Percentiles rank a stretch among this genome's conserved stretches.
Evolutionary conservation across 179 eudicot genomes (phyloP).

Genomic region (Dionaea muscipula): DNA sequence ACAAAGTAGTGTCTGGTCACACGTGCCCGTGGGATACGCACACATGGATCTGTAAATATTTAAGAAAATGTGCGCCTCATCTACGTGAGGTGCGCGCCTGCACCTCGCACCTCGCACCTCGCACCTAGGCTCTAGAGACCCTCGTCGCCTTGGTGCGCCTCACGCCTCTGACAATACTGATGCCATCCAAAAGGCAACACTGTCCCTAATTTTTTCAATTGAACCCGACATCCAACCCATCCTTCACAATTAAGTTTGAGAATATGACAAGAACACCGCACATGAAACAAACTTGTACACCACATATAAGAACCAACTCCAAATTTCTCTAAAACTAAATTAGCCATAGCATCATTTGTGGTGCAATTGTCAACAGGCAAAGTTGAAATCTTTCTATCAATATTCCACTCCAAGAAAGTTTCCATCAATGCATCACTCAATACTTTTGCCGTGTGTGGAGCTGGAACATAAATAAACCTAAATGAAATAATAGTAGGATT

Average conservation of each 20-base stretch:
- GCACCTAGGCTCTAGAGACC: no score
- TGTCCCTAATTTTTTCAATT: background rate
- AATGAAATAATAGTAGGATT: no score
- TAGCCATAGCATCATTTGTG: slow-evolving; percentile 3
- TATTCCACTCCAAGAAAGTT: no score
- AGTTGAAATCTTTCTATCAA: background rate
- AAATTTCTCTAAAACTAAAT: background rate
- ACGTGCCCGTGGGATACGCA: no score
- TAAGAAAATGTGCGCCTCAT: no score
- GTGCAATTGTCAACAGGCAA: slow-evolving; percentile 1
- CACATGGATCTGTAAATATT: no score
- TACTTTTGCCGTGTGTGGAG: slow-evolving; percentile 7
- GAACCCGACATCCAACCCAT: slow-evolving; percentile 3
- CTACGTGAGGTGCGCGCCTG: no score
- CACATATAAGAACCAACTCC: background rate
- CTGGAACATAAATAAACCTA: slow-evolving; percentile 5
- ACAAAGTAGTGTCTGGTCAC: no score
- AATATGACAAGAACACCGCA: slow-evolving; percentile 7
- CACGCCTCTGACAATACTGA: no score
- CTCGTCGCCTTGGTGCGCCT: no score
- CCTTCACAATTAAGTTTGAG: slow-evolving; percentile 4
- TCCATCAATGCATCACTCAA: background rate
- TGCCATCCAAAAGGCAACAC: background rate
- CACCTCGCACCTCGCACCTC: no score
- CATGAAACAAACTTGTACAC: background rate